Base-by-base conservation (phyloP, 164 flowering plant genomes). In the Warburgia ugandensis region DNA sequence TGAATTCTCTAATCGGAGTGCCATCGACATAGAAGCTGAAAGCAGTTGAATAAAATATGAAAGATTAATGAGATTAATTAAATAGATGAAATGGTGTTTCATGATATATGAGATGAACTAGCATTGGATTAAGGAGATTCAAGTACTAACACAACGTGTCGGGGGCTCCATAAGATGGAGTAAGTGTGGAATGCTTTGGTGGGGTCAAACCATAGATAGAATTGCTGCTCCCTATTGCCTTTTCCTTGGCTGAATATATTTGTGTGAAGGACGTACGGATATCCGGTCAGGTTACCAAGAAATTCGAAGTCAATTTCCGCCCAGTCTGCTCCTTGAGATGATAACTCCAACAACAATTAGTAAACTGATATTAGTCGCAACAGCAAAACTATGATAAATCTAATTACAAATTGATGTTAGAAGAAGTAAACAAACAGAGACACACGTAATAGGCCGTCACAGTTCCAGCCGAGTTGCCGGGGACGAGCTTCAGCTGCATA, bases 391-490 rank as follows among this genome's bases (percentile, higher is more conserved):
- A n/a, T n/a, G n/a, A n/a, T n/a, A n/a, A n/a, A n/a, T n/a, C n/a
- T n/a, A n/a, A n/a, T n/a, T n/a, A n/a, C n/a, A n/a, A n/a, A n/a
- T n/a, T n/a, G n/a, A n/a, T n/a, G 21, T 10, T 0, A 12, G 12
- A 33, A 8, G 19, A 2, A 32, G 25, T 5, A n/a, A 25, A 14
- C 6, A 14, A 13, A 42, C 3, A 23, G 41, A 29, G 55, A 27
- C 36, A 52, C 55, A 37, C n/a, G n/a, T 52, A 52, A 45, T 36
- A 52, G 28, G 55, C 45, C 3, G 55, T 37, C 11, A 52, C 55
- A 13, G 55, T 52, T 30, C 55, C 55, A 27, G 55, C 55, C 13
- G 55, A 52, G 55, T 52, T 52, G 44, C 55, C 45, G 2, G 55
- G 45, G 3, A 52, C 44, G 45, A 52, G 55, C 31, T 52, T 52